Evolutionary conservation across 2,329 filamentous ascomycete species (phyloP).

Genomic region (Grosmannia huntii): DNA sequence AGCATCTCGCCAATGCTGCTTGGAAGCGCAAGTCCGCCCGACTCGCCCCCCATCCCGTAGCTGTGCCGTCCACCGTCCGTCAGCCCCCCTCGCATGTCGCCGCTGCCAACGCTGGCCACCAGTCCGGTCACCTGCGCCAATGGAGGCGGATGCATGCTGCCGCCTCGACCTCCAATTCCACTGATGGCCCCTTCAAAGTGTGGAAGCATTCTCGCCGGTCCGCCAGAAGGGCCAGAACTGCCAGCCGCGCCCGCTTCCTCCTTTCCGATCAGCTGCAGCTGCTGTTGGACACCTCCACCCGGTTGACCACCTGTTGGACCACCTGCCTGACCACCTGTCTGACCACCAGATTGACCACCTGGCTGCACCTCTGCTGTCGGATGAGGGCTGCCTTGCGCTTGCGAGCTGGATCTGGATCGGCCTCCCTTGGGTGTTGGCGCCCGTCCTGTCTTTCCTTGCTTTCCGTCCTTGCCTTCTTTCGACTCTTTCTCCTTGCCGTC

Average conservation of each 20-base stretch:
- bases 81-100: not conserved
- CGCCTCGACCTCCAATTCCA: not conserved
- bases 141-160: conserved; percentile 6
- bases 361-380: not conserved
- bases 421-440: conserved; percentile 24
- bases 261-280: not conserved
- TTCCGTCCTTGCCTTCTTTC: conserved; percentile 21
- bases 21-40: conserved; percentile 12
- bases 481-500: conserved; percentile 22
- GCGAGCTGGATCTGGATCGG: conserved; percentile 42
- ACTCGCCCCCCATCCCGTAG: not conserved
- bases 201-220: conserved; percentile 22
- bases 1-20: conserved; percentile 38
- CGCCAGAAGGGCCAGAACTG: not conserved
- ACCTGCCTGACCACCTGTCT: too few species aligned
- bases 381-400: conserved; percentile 20
- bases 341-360: not conserved
- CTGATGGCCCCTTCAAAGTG: conserved; percentile 26
- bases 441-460: not conserved
- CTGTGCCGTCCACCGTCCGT: not conserved
- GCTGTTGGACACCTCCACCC: not conserved
- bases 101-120: not conserved
- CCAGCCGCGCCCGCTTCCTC: not conserved
- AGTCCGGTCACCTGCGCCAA: not conserved
- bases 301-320: too few species aligned